Conservation (phyloP, 1,284 basidiomycete species). For the Prillingera fragicola region DNA sequence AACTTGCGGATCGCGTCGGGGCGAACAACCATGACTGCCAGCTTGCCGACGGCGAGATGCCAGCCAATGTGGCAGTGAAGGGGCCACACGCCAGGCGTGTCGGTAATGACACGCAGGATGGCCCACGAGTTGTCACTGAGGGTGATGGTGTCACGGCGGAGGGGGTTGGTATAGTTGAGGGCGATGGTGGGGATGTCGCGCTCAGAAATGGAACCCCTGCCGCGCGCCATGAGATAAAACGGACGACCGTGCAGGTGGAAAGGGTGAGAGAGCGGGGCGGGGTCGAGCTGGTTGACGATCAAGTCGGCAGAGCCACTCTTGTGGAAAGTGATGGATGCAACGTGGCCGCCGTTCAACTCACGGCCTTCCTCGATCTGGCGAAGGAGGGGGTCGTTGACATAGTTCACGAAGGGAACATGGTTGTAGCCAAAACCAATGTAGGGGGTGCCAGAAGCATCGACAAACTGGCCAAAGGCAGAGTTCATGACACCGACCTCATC, state of each 20-base stretch:
- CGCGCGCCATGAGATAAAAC: conserved; percentile 38
- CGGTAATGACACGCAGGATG: conserved; percentile 26
- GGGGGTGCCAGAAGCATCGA: conserved; percentile 17
- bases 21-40: conserved; percentile 16
- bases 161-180: conserved; percentile 38
- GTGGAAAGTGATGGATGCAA: conserved; percentile 25
- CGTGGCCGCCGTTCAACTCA: conserved; percentile 16
- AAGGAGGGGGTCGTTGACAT: conserved; percentile 39
- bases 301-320: conserved; percentile 23
- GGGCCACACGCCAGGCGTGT: conserved; percentile 25
- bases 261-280: conserved; percentile 36
- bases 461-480: conserved; percentile 20
- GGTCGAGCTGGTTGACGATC: conserved; percentile 43
- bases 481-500: conserved; percentile 18
- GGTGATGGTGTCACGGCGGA: conserved; percentile 45
- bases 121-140: conserved; percentile 28
- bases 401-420: conserved; percentile 28
- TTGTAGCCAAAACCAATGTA: conserved; percentile 33
- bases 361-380: conserved; percentile 21
- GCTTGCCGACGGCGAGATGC: conserved; percentile 13
- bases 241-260: conserved; percentile 35
- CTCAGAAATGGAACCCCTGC: conserved; percentile 28
- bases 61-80: conserved; percentile 32
- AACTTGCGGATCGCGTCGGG: conserved; percentile 15
- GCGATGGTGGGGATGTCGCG: conserved; percentile 9